Evolutionary conservation across 768 basidiomycete species (phyloP).

Genomic region (Kwoniella heveanensis): DNA sequence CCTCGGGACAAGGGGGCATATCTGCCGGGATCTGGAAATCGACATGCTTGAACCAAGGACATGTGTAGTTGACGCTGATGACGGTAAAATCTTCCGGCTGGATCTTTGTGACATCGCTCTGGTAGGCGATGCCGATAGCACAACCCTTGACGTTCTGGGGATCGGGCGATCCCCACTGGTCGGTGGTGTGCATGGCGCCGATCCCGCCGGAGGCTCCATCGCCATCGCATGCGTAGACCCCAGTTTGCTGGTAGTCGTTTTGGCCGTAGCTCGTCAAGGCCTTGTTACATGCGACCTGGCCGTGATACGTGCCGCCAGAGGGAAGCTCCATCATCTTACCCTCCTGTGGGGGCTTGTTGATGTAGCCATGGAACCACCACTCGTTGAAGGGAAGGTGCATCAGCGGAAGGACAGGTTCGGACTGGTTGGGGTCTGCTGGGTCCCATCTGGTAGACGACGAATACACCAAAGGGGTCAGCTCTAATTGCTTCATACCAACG

Average conservation of each 20-base stretch:
- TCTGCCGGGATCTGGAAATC: slow-evolving; percentile 53
- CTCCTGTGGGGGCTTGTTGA: slow-evolving; percentile 43
- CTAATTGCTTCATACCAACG: background rate
- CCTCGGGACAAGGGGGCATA: slow-evolving; percentile 52
- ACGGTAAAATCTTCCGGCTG: slow-evolving; percentile 47
- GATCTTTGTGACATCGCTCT: slow-evolving; percentile 40
- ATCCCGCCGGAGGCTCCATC: slow-evolving; percentile 33
- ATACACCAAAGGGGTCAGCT: background rate
- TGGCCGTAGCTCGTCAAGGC: slow-evolving; percentile 39
- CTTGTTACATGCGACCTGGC: slow-evolving; percentile 49
- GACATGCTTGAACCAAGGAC: slow-evolving; percentile 52
- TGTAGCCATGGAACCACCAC: slow-evolving; percentile 55
- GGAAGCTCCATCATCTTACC: slow-evolving; percentile 48
- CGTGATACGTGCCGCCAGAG: slow-evolving; percentile 46
- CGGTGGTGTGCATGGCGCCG: slow-evolving; percentile 52
- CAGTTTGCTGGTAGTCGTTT: slow-evolving; percentile 33
- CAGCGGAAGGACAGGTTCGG: slow-evolving; percentile 46
- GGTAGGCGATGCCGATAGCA: slow-evolving; percentile 47
- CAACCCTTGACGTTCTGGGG: slow-evolving; percentile 50
- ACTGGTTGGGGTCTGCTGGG: slow-evolving; percentile 46
- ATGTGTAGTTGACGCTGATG: slow-evolving; percentile 42
- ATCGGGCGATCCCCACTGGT: slow-evolving; percentile 37
- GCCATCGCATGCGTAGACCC: slow-evolving; percentile 48
- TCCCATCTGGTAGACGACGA: slow-evolving; percentile 31
- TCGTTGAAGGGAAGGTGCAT: slow-evolving; percentile 41